Conservation (phyloP, 1,284 basidiomycete species). For the Caloboletus firmus region DNA sequence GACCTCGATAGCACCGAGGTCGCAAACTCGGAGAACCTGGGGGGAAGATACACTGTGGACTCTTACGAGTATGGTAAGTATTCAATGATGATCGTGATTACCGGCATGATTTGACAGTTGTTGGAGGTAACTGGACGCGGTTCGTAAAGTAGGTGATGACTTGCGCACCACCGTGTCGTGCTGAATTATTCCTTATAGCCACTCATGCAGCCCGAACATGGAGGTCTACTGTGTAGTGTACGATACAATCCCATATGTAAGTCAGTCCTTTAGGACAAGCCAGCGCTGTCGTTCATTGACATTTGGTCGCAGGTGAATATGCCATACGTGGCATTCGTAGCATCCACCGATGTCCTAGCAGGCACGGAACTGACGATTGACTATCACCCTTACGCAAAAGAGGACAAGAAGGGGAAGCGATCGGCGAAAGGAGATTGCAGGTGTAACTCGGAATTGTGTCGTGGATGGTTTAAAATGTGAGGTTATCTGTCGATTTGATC, state of each 20-base stretch:
- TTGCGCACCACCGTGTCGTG: neutral
- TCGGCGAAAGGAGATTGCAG: constrained; percentile 21
- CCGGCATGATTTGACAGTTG: constrained; percentile 1
- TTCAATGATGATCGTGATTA: neutral
- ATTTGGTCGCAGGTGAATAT: constrained; percentile 47
- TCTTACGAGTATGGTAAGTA: constrained; percentile 46
- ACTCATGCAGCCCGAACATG: constrained; percentile 64
- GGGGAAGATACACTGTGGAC: constrained; percentile 49
- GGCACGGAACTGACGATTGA: constrained; percentile 62
- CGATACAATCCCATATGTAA: constrained; percentile 56
- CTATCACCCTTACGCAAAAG: constrained; percentile 50
- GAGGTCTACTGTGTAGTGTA: constrained; percentile 57
- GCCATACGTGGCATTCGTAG: constrained; percentile 60
- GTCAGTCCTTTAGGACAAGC: constrained; percentile 12
- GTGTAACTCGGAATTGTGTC: constrained; percentile 24
- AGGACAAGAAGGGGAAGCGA: constrained; percentile 27
- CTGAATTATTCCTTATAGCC: constrained; percentile 40
- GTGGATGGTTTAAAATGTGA: constrained; percentile 29
- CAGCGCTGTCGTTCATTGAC: neutral
- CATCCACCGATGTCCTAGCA: constrained; percentile 46
- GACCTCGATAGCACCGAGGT: constrained; percentile 58
- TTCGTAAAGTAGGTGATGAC: constrained; percentile 59
- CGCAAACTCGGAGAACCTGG: constrained; percentile 34
- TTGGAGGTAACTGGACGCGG: constrained; percentile 67
- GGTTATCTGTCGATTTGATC: neutral